These are phyloP conservation scores for Chenopodium formosanum DNA, from an alignment of 148 eudicot species.

Conservation along the genomic window DNA sequence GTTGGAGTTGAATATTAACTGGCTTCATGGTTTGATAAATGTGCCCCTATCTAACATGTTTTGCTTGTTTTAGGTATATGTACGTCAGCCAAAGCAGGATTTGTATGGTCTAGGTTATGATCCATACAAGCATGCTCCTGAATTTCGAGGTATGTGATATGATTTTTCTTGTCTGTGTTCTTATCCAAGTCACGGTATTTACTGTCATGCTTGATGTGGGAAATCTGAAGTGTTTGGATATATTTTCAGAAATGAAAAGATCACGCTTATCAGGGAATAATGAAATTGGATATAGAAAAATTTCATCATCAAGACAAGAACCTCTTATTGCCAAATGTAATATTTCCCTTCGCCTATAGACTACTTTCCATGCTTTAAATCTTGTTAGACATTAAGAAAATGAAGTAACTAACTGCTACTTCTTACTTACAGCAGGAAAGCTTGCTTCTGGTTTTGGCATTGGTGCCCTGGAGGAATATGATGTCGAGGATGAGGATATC, in stretches of 20 bases:
- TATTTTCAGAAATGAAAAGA: constrained; percentile 65
- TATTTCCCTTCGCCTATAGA: constrained; percentile 1
- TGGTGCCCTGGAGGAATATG: constrained; percentile 94
- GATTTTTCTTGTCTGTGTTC: not conserved
- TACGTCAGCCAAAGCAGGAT: constrained; percentile 82
- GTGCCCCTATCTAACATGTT: constrained; percentile 1
- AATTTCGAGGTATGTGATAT: constrained; percentile 70
- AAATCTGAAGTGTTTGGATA: constrained; percentile 17
- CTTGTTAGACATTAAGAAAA: constrained; percentile 2
- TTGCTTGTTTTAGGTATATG: constrained; percentile 53
- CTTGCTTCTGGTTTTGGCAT: constrained; percentile 92
- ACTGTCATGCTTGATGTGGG: constrained; percentile 3
- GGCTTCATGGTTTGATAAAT: not conserved
- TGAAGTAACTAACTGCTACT: constrained; percentile 21
- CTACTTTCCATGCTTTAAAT: not conserved
- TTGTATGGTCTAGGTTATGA: constrained; percentile 91
- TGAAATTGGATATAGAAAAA: constrained; percentile 41
- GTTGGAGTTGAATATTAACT: constrained; percentile 9
- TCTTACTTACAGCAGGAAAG: constrained; percentile 60
- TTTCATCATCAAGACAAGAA: constrained; percentile 47
- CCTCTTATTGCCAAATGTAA: constrained; percentile 62
- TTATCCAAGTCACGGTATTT: not conserved
- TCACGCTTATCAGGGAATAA: constrained; percentile 42
- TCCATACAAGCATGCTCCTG: constrained; percentile 91
- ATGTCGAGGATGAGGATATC: constrained; percentile 89